These are phyloP conservation scores for Metroxylon sagu DNA, from an alignment of 176 grass and related monocot species.

Conservation along the genomic window DNA sequence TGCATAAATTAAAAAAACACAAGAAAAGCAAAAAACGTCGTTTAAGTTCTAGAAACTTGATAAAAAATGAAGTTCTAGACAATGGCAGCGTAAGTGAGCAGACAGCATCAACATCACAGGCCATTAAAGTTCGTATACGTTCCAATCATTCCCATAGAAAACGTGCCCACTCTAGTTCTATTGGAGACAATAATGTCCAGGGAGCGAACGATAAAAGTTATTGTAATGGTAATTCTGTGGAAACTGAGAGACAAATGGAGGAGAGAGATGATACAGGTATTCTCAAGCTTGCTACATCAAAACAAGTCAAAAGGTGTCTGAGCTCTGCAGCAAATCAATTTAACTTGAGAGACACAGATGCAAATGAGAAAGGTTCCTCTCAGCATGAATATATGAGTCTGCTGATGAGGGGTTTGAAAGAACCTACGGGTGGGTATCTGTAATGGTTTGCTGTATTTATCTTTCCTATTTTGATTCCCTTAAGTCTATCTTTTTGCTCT, in stretches of 20 bases:
- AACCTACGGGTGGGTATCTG: constrained; percentile 40
- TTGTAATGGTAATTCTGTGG: too few relatives aligned
- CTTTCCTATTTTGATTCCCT: background rate
- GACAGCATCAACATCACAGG: constrained; percentile 47
- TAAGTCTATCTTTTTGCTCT: background rate
- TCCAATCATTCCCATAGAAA: constrained; percentile 30
- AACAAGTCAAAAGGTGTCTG: background rate
- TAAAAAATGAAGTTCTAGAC: constrained; percentile 2
- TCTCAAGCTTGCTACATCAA: background rate
- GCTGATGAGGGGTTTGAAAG: constrained; percentile 50
- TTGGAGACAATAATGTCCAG: constrained; percentile 4
- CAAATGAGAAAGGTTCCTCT: constrained; percentile 14
- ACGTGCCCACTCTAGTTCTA: constrained; percentile 4
- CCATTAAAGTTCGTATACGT: constrained; percentile 11
- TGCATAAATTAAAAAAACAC: constrained; percentile 33
- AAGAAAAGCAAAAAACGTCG: constrained; percentile 32
- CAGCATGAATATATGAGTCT: constrained; percentile 36
- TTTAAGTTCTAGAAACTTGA: constrained; percentile 14
- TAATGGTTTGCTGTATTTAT: background rate
- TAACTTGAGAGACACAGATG: constrained; percentile 7
- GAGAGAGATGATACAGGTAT: too few relatives aligned
- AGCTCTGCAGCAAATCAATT: constrained; percentile 9
- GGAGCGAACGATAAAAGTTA: background rate
- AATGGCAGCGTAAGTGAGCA: constrained; percentile 19
- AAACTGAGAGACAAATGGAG: too few relatives aligned